Conservation (phyloP, 2,329 filamentous ascomycete genomes). For the Penicillium sp. region DNA sequence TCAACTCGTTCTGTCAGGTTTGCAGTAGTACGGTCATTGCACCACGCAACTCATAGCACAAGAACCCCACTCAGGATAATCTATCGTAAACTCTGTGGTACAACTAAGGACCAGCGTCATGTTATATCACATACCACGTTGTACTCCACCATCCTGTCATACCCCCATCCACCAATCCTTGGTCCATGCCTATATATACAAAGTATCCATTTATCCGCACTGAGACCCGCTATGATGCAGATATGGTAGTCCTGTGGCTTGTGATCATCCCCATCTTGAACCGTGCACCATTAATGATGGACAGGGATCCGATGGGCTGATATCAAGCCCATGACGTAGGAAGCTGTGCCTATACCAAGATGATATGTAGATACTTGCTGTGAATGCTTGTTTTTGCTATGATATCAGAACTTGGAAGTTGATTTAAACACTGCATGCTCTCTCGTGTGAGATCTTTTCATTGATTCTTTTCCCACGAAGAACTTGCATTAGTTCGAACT, state of each 20-base stretch:
- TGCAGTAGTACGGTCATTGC: not conserved
- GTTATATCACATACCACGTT: constrained; percentile 4
- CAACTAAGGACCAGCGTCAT: constrained; percentile 5
- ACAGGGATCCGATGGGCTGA: constrained; percentile 20
- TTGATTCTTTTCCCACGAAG: constrained; percentile 1
- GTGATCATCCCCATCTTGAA: constrained; percentile 7
- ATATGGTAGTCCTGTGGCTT: constrained; percentile 14
- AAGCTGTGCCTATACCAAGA: constrained; percentile 4
- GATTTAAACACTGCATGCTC: constrained; percentile 3
- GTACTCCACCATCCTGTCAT: constrained; percentile 10
- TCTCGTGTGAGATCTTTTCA: not conserved
- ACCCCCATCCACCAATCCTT: constrained; percentile 3
- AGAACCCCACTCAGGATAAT: not conserved
- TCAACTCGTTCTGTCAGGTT: not conserved
- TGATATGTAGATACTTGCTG: constrained; percentile 9
- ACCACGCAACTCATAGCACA: not conserved
- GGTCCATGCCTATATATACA: not conserved
- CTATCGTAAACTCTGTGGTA: not conserved
- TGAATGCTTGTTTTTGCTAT: not conserved
- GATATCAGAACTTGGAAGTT: constrained; percentile 17
- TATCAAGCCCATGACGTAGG: constrained; percentile 25
- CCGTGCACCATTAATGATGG: constrained; percentile 9
- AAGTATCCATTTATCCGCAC: constrained; percentile 1
- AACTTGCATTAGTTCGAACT: constrained; percentile 6
- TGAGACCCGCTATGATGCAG: constrained; percentile 18